These are phyloP conservation scores for Borealophlyctis nickersoniae DNA, from an alignment of 192 early-diverging fungal genomes.

Conservation along the genomic window DNA sequence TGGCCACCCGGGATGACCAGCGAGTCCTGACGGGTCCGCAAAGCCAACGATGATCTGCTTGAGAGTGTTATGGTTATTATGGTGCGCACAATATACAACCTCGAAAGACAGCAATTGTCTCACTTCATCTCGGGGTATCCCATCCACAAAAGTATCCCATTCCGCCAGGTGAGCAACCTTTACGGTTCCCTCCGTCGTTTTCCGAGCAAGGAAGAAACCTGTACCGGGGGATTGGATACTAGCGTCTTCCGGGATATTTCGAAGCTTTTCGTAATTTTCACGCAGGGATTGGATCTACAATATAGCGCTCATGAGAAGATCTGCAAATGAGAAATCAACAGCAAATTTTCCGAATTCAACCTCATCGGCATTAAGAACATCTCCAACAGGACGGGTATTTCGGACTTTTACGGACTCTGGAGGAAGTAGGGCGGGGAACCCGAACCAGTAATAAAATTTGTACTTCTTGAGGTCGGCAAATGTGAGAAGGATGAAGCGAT, in stretches of 20 bases:
- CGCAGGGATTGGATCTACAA: background rate
- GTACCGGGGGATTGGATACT: too few relatives aligned
- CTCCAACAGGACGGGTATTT: slow-evolving; percentile 26
- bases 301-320: too few relatives aligned
- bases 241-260: too few relatives aligned
- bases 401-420: slow-evolving; percentile 49
- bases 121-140: slow-evolving; percentile 24
- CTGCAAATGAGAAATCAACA: too few relatives aligned
- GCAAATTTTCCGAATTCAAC: too few relatives aligned
- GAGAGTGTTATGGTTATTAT: too few relatives aligned
- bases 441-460: slow-evolving; percentile 93
- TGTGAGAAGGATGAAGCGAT: slow-evolving; percentile 75
- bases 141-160: slow-evolving; percentile 53
- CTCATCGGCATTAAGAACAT: slow-evolving; percentile 23
- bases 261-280: slow-evolving; percentile 5
- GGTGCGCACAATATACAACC: too few relatives aligned
- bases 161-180: slow-evolving; percentile 47
- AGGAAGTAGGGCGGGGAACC: slow-evolving; percentile 81
- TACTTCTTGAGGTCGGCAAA: slow-evolving; percentile 97
- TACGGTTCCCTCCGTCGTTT: slow-evolving; percentile 8
- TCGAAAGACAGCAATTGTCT: too few relatives aligned
- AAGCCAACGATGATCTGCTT: slow-evolving; percentile 62
- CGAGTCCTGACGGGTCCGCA: slow-evolving; percentile 79
- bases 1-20: slow-evolving; percentile 84
- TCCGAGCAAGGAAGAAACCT: slow-evolving; percentile 20